Evolutionary conservation across 192 early-diverging fungal species (phyloP).

Genomic region (Phlyctochytrium bullatum): DNA sequence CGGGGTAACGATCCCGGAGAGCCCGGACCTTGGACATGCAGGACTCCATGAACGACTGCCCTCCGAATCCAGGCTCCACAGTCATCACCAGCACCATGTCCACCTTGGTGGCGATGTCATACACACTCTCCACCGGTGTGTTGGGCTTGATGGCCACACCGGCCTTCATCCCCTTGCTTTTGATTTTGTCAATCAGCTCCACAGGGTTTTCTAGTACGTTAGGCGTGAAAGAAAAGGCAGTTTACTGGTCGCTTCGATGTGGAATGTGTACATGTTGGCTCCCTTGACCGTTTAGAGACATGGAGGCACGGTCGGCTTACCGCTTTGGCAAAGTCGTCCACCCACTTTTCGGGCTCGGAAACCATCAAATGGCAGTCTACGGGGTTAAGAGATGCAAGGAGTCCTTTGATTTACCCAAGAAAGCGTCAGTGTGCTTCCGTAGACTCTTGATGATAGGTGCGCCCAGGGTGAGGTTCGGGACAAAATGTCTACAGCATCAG

Average conservation of each 20-base stretch:
- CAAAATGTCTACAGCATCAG: slow-evolving; percentile 75
- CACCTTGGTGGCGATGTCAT: slow-evolving; percentile 44
- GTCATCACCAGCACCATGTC: slow-evolving; percentile 97
- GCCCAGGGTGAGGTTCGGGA: slow-evolving; percentile 94
- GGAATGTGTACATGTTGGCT: slow-evolving; percentile 84
- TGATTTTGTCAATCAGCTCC: slow-evolving; percentile 77
- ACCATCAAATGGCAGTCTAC: slow-evolving; percentile 81
- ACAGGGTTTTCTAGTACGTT: slow-evolving; percentile 54
- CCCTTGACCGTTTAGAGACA: slow-evolving; percentile 42
- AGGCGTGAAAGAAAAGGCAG: not conserved
- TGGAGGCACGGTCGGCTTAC: not conserved
- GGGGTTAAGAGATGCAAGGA: not conserved
- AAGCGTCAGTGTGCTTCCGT: slow-evolving; percentile 84
- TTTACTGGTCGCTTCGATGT: slow-evolving; percentile 80
- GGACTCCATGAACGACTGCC: slow-evolving; percentile 88
- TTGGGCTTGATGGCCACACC: slow-evolving; percentile 91
- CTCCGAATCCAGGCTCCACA: slow-evolving; percentile 96
- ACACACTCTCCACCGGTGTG: slow-evolving; percentile 59
- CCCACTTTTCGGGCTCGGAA: slow-evolving; percentile 77
- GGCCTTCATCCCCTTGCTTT: slow-evolving; percentile 83
- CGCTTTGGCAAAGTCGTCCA: slow-evolving; percentile 89
- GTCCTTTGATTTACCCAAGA: slow-evolving; percentile 70
- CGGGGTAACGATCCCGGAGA: slow-evolving; percentile 75
- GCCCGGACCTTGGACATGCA: slow-evolving; percentile 80
- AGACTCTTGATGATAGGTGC: slow-evolving; percentile 87